Percentiles rank a stretch among this genome's conserved stretches.
phyloP scores from a whole-genome alignment of 352 stramenopile species.

The Paralagenidium karlingii region DNA sequence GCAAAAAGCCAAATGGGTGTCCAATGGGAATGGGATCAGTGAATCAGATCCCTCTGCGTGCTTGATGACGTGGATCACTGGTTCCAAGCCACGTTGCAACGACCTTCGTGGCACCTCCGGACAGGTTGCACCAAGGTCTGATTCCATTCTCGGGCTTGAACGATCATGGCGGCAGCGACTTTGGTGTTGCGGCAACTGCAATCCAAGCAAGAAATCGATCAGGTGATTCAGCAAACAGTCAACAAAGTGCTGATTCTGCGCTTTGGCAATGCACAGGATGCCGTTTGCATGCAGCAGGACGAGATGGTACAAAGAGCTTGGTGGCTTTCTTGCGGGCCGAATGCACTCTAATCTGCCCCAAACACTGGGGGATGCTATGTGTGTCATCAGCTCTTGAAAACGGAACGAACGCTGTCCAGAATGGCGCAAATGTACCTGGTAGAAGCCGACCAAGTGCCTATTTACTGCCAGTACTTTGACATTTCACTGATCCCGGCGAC shows the following conservation, averaged over 20 bases:
- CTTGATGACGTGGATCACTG: too few relatives aligned
- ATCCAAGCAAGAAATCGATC: conserved; percentile 56
- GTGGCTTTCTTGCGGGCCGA: not conserved
- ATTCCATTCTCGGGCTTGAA: conserved; percentile 1
- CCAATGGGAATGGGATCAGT: too few relatives aligned
- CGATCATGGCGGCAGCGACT: conserved; percentile 26
- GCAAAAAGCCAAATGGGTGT: too few relatives aligned
- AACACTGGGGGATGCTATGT: not conserved
- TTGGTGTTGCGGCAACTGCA: conserved; percentile 52
- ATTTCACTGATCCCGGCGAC: conserved; percentile 78
- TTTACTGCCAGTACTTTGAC: conserved; percentile 85
- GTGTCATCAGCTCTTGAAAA: conserved; percentile 42
- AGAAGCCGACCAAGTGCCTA: conserved; percentile 51
- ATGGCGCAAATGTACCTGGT: conserved; percentile 69
- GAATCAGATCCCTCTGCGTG: too few relatives aligned
- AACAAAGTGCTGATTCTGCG: conserved; percentile 76
- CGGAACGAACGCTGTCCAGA: conserved; percentile 58
- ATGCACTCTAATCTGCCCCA: not conserved
- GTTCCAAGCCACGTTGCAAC: too few relatives aligned
- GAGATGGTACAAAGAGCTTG: conserved; percentile 55
- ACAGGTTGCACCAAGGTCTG: too few relatives aligned
- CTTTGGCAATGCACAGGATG: conserved; percentile 52
- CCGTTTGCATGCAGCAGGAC: conserved; percentile 72
- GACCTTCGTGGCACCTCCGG: too few relatives aligned
- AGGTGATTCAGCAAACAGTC: conserved; percentile 62